A percentile compares a stretch with the other conserved stretches of the same genome.
phyloP scores from a whole-genome alignment of 2,329 filamentous ascomycete species.

The Alternaria brassicae region DNA sequence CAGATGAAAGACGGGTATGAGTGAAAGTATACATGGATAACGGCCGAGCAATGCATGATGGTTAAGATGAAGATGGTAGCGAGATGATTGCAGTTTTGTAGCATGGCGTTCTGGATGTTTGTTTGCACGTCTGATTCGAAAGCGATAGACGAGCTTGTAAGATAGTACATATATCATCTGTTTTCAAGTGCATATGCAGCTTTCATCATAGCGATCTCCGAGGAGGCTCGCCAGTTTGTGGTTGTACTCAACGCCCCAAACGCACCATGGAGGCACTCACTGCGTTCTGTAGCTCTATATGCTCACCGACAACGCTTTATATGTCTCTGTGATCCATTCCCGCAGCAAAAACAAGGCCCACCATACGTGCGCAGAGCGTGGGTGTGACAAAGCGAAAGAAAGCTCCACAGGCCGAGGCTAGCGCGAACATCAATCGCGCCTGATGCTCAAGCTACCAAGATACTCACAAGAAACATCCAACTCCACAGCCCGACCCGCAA shows the following conservation, averaged over 20 bases:
- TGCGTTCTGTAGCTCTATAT: not conserved
- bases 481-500: not conserved
- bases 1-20: slow-evolving; percentile 14
- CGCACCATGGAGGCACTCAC: not conserved
- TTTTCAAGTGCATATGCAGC: not conserved
- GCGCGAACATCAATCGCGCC: slow-evolving; percentile 28
- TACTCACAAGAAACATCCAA: slow-evolving; percentile 6
- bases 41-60: slow-evolving; percentile 10
- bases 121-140: not conserved
- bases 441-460: slow-evolving; percentile 16
- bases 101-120: slow-evolving; percentile 12
- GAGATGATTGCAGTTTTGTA: slow-evolving; percentile 5
- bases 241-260: not conserved
- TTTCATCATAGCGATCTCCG: not conserved
- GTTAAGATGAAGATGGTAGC: not conserved
- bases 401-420: slow-evolving; percentile 12
- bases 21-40: slow-evolving; percentile 2
- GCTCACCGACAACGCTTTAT: not conserved
- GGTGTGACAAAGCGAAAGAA: not conserved
- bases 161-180: slow-evolving; percentile 9
- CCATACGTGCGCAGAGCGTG: not conserved
- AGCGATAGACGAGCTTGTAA: slow-evolving; percentile 9
- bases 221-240: not conserved
- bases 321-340: not conserved
- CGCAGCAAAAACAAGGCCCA: not conserved